Evolutionary conservation across 768 basidiomycete genomes (phyloP), one percentile per base, ranked within the genome.

Genomic region (Sporobolomyces roseus): DNA sequence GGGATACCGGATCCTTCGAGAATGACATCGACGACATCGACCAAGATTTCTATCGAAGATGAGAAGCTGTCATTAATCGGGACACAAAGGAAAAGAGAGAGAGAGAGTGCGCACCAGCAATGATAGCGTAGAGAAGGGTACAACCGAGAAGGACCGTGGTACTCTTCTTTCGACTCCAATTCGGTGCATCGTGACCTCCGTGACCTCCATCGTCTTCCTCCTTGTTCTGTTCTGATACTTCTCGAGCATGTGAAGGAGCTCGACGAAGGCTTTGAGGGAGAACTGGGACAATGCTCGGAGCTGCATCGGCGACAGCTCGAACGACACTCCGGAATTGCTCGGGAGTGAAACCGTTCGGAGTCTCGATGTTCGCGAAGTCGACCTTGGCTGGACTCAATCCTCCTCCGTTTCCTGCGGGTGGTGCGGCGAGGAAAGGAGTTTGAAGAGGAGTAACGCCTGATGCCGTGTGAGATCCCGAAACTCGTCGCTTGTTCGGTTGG

Each of bases 1-100:
- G 96, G 90, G 33, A 98, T 91, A 3, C 91, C 91, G 0, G 91
- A 92, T 29, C 86, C 91, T 73, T 89, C 81, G 27, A 99, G 82
- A 16, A 98, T 86, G 48, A 92, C 89, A 77, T 99, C 96, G 13
- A 99, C 93, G 13, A 97, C 91, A 68, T 94, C 90, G 38, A 98
- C 86, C 46, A 99, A 84, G 63, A 99, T 83, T 77, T 99, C 96
- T 96, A 78, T 38, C 12, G 6, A 13, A 10, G 45, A 46, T 17
- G 45, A 46, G 45, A 46, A 46, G 38, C 38, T 17, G 17, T 46
- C 14, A 46, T 46, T 7, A 46, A 21, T 23, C 7, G 10, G 7
- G 45, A 77, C 32, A 14, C 0, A 3, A 16, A 2, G 38, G 38
- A 0, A 17, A 13, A 1, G 23, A 14, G 4, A 2, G 21, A 19